Conservation (phyloP, 495 filamentous ascomycete species). For the Penicillium dipodomyicola region DNA sequence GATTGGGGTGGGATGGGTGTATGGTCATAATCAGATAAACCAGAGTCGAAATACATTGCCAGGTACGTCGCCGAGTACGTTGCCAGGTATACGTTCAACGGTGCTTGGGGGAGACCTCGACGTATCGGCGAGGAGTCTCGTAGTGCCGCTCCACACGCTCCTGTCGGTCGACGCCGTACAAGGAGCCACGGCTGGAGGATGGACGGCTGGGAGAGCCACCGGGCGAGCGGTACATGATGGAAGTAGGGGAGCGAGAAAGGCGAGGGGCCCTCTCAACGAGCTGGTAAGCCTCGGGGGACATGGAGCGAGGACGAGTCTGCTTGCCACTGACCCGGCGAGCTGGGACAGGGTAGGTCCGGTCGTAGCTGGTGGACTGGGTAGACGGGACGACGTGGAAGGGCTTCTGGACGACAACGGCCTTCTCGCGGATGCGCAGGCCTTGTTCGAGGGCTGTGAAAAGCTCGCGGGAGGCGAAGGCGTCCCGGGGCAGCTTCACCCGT, state of each 20-base stretch:
- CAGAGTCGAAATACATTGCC: background rate
- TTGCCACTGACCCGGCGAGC: conserved; percentile 30
- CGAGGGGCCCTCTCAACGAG: conserved; percentile 43
- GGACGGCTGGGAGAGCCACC: conserved; percentile 30
- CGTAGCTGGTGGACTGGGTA: conserved; percentile 35
- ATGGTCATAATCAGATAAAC: background rate
- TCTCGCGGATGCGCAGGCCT: conserved; percentile 39
- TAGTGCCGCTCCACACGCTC: conserved; percentile 39
- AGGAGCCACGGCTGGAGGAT: conserved; percentile 43
- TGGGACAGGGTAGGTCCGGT: conserved; percentile 39
- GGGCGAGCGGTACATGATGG: conserved; percentile 38
- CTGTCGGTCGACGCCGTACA: conserved; percentile 40
- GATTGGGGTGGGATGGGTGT: conserved; percentile 1
- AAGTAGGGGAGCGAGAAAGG: conserved; percentile 11
- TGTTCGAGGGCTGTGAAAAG: conserved; percentile 50
- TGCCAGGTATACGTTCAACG: conserved; percentile 22
- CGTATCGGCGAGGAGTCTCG: conserved; percentile 25
- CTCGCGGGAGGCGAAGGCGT: conserved; percentile 36
- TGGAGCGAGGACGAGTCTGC: conserved; percentile 20
- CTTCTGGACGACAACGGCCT: conserved; percentile 14
- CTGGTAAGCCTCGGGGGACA: conserved; percentile 21
- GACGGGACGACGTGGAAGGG: conserved; percentile 18
- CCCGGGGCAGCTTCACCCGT: conserved; percentile 49
- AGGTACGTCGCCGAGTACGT: background rate
- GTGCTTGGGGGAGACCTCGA: conserved; percentile 30